Percentiles rank a stretch among this genome's conserved stretches.
Evolutionary conservation across 176 grass and related monocot species (phyloP).

Genomic region (Phragmites australis): DNA sequence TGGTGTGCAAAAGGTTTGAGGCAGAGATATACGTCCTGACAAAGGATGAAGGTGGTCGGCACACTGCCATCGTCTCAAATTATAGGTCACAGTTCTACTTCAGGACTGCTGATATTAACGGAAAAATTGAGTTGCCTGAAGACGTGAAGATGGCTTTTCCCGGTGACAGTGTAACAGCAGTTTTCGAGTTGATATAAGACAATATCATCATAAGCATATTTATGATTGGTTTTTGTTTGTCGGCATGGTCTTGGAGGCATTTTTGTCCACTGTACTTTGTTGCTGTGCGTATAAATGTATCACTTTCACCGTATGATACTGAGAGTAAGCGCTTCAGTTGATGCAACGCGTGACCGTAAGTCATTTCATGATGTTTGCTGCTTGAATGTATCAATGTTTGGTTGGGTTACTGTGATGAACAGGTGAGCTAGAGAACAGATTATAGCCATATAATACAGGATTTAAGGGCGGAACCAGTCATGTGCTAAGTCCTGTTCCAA

Average conservation of each 20-base stretch:
- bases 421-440: too few relatives aligned
- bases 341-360: too few relatives aligned
- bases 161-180: conserved; percentile 82
- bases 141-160: conserved; percentile 85
- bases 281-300: too few relatives aligned
- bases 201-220: neutral
- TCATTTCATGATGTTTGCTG: too few relatives aligned
- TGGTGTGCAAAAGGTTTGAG: conserved; percentile 90
- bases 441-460: too few relatives aligned
- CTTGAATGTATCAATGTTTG: too few relatives aligned
- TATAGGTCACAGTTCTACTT: conserved; percentile 97
- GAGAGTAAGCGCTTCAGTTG: too few relatives aligned
- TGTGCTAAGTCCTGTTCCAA: too few relatives aligned
- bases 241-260: neutral
- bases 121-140: conserved; percentile 69
- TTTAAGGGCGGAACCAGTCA: too few relatives aligned
- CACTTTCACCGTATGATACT: too few relatives aligned
- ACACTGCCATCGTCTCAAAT: conserved; percentile 79
- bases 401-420: too few relatives aligned
- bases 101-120: conserved; percentile 90
- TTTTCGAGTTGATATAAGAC: conserved; percentile 76
- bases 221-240: neutral
- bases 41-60: conserved; percentile 95
- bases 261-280: too few relatives aligned
- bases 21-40: conserved; percentile 88